Conservation (phyloP, 1,139 yeast species). For the Groenewaldozyma sp. region DNA sequence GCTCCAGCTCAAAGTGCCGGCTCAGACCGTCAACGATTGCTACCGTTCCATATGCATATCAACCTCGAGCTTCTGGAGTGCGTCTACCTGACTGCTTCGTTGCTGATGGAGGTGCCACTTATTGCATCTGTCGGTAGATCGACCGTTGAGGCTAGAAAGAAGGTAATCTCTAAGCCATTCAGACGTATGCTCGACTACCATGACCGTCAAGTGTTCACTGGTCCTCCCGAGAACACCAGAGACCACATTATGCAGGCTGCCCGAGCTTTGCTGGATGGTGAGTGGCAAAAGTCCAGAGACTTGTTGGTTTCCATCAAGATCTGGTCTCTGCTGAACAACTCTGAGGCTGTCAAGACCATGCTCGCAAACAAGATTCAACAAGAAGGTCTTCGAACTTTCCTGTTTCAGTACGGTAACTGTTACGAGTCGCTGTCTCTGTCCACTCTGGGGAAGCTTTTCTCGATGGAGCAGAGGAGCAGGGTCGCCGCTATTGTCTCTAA, state of each 20-base stretch:
- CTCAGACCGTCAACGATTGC: constrained; percentile 69
- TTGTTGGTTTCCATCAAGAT: constrained; percentile 71
- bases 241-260: constrained; percentile 94
- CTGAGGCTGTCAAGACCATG: constrained; percentile 54
- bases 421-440: constrained; percentile 67
- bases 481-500: constrained; percentile 59
- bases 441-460: constrained; percentile 58
- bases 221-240: constrained; percentile 95
- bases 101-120: constrained; percentile 86
- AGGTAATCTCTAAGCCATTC: constrained; percentile 70
- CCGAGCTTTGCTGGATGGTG: constrained; percentile 77
- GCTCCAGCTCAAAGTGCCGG: constrained; percentile 24
- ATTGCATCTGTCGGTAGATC: constrained; percentile 43
- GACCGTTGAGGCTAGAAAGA: constrained; percentile 49
- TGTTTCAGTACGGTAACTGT: constrained; percentile 68
- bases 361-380: constrained; percentile 70
- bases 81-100: constrained; percentile 82
- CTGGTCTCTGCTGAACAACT: constrained; percentile 76
- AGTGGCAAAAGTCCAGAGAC: constrained; percentile 74
- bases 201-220: constrained; percentile 91
- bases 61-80: constrained; percentile 92
- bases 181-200: constrained; percentile 87
- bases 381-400: constrained; percentile 84
- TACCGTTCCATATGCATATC: constrained; percentile 98
- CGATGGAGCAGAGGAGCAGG: constrained; percentile 41